Evolutionary conservation across 2,329 filamentous ascomycete species (phyloP), one percentile per base, ranked within the genome.

Genomic region (Epichloe coenophiala): DNA sequence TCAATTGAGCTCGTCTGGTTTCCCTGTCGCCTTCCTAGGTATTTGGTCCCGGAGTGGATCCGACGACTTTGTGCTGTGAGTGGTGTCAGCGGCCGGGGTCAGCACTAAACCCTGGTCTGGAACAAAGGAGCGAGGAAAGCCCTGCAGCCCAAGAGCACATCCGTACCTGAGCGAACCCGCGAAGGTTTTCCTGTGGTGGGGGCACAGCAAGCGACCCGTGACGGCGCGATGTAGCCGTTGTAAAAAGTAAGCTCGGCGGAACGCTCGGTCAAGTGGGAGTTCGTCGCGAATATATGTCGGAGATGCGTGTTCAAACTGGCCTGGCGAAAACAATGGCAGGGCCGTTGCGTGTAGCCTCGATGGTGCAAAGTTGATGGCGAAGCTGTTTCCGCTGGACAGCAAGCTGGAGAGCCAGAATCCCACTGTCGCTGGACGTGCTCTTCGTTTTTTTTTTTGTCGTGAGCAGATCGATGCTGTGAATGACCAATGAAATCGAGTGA

Each of bases 91-190:
- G 35, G 48, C 51, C 27, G 42, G 48, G 47, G 38, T 50, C 43
- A 53, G 51, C 47, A 50, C 40, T 47, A 47, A 43, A 53, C 44
- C 50, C 47, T 49, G 46, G 46, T 52, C 36, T 40, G 21, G 47
- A 27, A 42, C n/a, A 37, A 38, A 36, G 35, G 21, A 49, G 47
- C 37, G 44, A 43, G 23, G 51, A 9, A 43, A 47, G 42, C 45
- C 47, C 44, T 50, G 47, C 47, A 43, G 43, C 47, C 43, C 51
- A 47, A 17, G 40, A 50, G 44, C 33, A 27, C 38, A 37, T 31
- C 38, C 47, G 48, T 47, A 53, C 51, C 47, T 53, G 51, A 53
- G 21, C 23, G 45, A 50, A 23, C 36, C 40, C 45, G 35, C 36
- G 50, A 48, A 31, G 11, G 13, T 36, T 51, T 41, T 49, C n/a